These are phyloP conservation scores for Aschersonia sp. DNA, from an alignment of 2,329 filamentous ascomycete species.

Conservation along the genomic window DNA sequence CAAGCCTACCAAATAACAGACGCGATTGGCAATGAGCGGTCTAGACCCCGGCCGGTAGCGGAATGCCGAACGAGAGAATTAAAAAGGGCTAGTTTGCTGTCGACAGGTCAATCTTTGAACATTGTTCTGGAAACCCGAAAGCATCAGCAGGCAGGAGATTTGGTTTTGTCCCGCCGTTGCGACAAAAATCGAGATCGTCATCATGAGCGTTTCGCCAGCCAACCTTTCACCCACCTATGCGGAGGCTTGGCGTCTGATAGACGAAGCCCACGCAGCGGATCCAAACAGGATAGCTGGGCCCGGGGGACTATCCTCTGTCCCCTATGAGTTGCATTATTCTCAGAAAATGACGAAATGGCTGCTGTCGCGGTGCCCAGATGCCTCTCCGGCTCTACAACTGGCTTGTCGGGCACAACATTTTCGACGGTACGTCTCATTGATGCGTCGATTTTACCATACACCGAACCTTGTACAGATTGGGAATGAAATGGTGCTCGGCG, in stretches of 20 bases:
- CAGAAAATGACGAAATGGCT: conserved; percentile 68
- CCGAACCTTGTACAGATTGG: no score
- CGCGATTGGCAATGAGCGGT: neutral
- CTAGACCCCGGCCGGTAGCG: neutral
- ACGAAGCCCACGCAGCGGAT: conserved; percentile 40
- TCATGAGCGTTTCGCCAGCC: neutral
- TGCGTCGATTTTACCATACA: neutral
- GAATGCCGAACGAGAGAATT: neutral
- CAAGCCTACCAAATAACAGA: neutral
- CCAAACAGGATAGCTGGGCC: conserved; percentile 23
- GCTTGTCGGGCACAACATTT: conserved; percentile 80
- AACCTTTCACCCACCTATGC: conserved; percentile 15
- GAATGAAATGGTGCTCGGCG: no score
- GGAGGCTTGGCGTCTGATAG: conserved; percentile 51
- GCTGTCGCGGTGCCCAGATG: conserved; percentile 38
- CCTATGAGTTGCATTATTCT: conserved; percentile 75
- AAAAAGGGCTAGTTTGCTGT: neutral
- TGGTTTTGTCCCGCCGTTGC: no score
- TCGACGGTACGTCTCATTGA: conserved; percentile 32
- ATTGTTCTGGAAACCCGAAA: neutral
- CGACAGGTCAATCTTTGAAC: no score
- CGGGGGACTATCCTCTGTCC: conserved; percentile 28
- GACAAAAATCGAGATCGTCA: neutral
- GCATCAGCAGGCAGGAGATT: no score
- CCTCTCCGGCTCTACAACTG: conserved; percentile 53